phyloP scores from a whole-genome alignment of 2,329 filamentous ascomycete species.

The Atkinsonella hypoxylon region DNA sequence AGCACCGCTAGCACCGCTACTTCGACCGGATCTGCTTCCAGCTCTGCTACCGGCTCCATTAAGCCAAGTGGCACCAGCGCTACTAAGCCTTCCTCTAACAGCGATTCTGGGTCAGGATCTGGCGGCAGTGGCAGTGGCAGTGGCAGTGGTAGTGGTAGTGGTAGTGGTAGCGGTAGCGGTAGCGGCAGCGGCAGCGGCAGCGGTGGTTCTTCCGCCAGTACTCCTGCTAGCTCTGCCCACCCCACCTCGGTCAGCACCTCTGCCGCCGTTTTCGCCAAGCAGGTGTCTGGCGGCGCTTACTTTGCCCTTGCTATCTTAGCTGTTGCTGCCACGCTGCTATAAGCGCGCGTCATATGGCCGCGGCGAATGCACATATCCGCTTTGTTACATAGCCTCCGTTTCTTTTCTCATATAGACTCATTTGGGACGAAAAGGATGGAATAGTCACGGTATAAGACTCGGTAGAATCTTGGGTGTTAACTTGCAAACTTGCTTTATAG shows the following conservation, averaged over 20 bases:
- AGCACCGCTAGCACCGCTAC: background rate
- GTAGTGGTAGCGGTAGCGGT: background rate
- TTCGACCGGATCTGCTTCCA: background rate
- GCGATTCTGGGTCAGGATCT: slow-evolving; percentile 5
- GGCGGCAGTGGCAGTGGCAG: slow-evolving; percentile 8
- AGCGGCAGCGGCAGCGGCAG: background rate
- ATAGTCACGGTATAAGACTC: slow-evolving; percentile 1
- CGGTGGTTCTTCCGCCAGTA: background rate
- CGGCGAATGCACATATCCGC: background rate
- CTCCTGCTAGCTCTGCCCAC: background rate
- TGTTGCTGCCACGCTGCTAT: slow-evolving; percentile 8
- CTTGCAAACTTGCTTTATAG: background rate
- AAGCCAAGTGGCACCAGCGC: slow-evolving; percentile 5
- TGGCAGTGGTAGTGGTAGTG: slow-evolving; percentile 2
- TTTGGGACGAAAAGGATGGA: slow-evolving; percentile 2
- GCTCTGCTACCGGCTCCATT: slow-evolving; percentile 1
- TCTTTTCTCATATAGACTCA: slow-evolving; percentile 3
- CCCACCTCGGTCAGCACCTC: background rate
- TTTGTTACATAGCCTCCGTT: background rate
- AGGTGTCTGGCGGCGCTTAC: slow-evolving; percentile 10
- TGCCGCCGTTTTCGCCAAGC: slow-evolving; percentile 1
- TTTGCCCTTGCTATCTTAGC: slow-evolving; percentile 9
- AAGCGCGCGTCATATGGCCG: background rate
- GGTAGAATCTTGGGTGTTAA: background rate
- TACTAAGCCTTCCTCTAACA: slow-evolving; percentile 1